phyloP scores from a whole-genome alignment of 371 early-diverging fungal genomes.

The Mortierella sp. region DNA sequence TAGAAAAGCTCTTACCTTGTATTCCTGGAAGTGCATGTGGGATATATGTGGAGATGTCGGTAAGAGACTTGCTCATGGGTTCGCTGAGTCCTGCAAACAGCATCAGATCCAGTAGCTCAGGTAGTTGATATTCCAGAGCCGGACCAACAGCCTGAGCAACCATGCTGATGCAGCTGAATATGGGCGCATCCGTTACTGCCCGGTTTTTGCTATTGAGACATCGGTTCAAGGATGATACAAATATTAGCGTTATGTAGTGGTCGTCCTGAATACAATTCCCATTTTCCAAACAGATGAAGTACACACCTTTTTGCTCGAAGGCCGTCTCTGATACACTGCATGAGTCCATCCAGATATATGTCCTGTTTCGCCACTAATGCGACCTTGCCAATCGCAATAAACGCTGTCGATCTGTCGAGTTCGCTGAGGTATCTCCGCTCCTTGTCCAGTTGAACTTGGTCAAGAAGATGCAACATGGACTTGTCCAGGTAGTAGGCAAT shows the following conservation, averaged over 20 bases:
- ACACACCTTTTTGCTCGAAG: slow-evolving; percentile 62
- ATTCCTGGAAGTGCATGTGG: slow-evolving; percentile 85
- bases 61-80: slow-evolving; percentile 84
- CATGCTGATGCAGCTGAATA: slow-evolving; percentile 90
- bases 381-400: slow-evolving; percentile 89
- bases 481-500: slow-evolving; percentile 78
- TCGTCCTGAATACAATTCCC: neutral
- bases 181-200: slow-evolving; percentile 73
- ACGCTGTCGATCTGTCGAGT: slow-evolving; percentile 67
- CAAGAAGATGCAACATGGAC: slow-evolving; percentile 84
- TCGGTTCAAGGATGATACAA: neutral
- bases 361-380: slow-evolving; percentile 86
- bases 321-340: slow-evolving; percentile 81
- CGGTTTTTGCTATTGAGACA: slow-evolving; percentile 62
- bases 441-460: slow-evolving; percentile 80
- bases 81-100: slow-evolving; percentile 90
- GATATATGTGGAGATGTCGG: slow-evolving; percentile 85
- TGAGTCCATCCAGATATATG: slow-evolving; percentile 84
- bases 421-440: slow-evolving; percentile 65
- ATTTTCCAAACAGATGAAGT: too few species aligned
- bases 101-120: slow-evolving; percentile 92
- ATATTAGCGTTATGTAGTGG: neutral
- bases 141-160: slow-evolving; percentile 93
- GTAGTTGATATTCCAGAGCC: slow-evolving; percentile 84
- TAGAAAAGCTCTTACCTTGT: slow-evolving; percentile 64